Percentiles rank a stretch among this genome's conserved stretches.
Conservation (phyloP, 805 yeast genomes). For the Starmerella bombicola region DNA sequence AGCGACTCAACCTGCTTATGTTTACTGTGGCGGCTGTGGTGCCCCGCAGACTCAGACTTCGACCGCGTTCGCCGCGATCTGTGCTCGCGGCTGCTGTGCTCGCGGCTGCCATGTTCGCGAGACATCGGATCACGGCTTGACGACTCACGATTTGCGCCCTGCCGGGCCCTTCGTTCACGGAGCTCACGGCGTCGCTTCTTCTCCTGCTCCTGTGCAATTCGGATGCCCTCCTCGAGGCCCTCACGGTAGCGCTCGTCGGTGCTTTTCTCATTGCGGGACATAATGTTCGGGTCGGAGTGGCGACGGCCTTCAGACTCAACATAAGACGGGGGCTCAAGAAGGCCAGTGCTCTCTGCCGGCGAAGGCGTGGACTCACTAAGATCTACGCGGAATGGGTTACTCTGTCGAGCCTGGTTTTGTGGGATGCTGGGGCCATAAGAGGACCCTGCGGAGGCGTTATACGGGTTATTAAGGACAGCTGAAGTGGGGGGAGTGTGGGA, state of each 20-base stretch:
- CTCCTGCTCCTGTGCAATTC: slow-evolving; percentile 19
- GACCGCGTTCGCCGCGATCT: slow-evolving; percentile 17
- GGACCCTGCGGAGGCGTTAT: too few species aligned
- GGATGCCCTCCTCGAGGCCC: slow-evolving; percentile 21
- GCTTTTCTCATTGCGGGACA: slow-evolving; percentile 17
- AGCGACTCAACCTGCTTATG: slow-evolving; percentile 46
- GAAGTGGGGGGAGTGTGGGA: too few species aligned
- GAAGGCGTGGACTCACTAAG: slow-evolving; percentile 4
- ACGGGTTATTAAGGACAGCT: too few species aligned
- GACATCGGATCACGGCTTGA: background rate
- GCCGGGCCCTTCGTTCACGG: slow-evolving; percentile 18
- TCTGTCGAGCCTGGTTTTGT: background rate
- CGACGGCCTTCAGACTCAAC: slow-evolving; percentile 16
- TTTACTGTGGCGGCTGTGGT: slow-evolving; percentile 6
- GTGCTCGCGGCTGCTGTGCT: slow-evolving; percentile 4
- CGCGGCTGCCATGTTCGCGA: slow-evolving; percentile 6
- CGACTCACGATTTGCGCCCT: too few species aligned
- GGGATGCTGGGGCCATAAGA: background rate
- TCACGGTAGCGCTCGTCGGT: slow-evolving; percentile 19
- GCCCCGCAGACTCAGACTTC: slow-evolving; percentile 18
- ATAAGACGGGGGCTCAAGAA: slow-evolving; percentile 17
- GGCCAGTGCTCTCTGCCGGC: background rate
- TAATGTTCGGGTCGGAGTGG: slow-evolving; percentile 16
- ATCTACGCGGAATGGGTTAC: slow-evolving; percentile 15
- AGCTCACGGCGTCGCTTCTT: slow-evolving; percentile 21